Conservation (phyloP, 176 grass and related monocot species). For the Carex littledalei region DNA sequence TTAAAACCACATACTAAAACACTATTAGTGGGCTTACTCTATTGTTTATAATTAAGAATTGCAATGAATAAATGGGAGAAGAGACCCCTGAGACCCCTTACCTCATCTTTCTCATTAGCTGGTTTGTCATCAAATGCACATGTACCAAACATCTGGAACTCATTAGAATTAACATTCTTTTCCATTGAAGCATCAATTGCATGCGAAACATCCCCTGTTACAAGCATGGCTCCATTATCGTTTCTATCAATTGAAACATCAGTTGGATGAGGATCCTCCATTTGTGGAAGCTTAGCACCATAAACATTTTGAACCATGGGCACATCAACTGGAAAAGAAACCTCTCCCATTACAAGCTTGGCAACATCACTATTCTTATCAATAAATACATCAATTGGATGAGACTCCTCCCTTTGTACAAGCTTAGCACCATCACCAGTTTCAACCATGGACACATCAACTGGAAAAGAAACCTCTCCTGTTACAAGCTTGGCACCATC, state of each 20-base stretch:
- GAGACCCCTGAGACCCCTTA: not conserved
- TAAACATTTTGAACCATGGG: not conserved
- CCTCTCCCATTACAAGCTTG: not conserved
- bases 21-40: not conserved
- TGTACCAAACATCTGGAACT: not conserved
- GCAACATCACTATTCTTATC: not conserved
- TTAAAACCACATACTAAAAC: slow-evolving; percentile 3
- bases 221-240: not conserved
- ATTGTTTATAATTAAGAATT: not conserved
- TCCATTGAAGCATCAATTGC: not conserved
- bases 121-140: not conserved
- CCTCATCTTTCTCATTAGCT: not conserved
- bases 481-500: not conserved
- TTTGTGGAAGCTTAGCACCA: not conserved
- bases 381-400: not conserved
- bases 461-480: not conserved
- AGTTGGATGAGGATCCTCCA: not conserved
- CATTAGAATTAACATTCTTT: not conserved
- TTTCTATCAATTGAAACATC: not conserved
- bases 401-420: not conserved
- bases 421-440: not conserved
- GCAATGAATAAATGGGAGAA: not conserved
- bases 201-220: not conserved
- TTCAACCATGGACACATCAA: not conserved
- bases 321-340: not conserved